phyloP scores from a whole-genome alignment of 2,329 filamentous ascomycete species.

The Talaromyces sp. region DNA sequence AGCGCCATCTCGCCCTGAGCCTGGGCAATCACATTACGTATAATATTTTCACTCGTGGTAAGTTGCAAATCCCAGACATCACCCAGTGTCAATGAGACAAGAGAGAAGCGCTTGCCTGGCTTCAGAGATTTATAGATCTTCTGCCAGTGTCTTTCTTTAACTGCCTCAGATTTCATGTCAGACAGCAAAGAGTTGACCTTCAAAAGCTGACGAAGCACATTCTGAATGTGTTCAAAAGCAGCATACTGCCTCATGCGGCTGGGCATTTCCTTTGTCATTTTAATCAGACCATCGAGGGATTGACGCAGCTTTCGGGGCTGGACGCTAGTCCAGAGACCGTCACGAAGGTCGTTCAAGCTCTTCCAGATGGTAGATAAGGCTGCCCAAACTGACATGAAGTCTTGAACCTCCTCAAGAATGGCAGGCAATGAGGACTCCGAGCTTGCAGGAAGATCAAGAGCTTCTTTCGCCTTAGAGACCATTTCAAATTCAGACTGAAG shows the following conservation, averaged over 20 bases:
- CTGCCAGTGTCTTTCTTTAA: constrained; percentile 93
- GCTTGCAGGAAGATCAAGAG: constrained; percentile 81
- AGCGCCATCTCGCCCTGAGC: constrained; percentile 97
- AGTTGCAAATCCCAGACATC: constrained; percentile 98
- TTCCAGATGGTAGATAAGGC: constrained; percentile 95
- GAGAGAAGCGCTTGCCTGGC: constrained; percentile 90
- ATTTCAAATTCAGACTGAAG: constrained; percentile 88
- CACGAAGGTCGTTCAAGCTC: constrained; percentile 88
- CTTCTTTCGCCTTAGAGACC: constrained; percentile 95
- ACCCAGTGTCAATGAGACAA: constrained; percentile 92
- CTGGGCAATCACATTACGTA: constrained; percentile 91
- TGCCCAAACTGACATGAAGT: constrained; percentile 99
- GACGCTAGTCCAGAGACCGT: constrained; percentile 91
- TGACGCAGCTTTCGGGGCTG: constrained; percentile 90
- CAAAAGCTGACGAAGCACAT: constrained; percentile 80
- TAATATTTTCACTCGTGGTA: constrained; percentile 79
- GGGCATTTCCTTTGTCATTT: constrained; percentile 99
- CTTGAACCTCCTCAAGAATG: constrained; percentile 92
- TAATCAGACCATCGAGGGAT: constrained; percentile 87
- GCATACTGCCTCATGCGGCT: constrained; percentile 99
- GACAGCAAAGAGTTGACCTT: constrained; percentile 87
- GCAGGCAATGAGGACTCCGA: constrained; percentile 79
- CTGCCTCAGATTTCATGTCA: constrained; percentile 94
- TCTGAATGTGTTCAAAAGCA: constrained; percentile 98
- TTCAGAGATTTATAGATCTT: constrained; percentile 97